Evolutionary conservation across 1,284 basidiomycete genomes (phyloP), one percentile per base, ranked within the genome.

Genomic region (Cystobasidiaceae sp.): DNA sequence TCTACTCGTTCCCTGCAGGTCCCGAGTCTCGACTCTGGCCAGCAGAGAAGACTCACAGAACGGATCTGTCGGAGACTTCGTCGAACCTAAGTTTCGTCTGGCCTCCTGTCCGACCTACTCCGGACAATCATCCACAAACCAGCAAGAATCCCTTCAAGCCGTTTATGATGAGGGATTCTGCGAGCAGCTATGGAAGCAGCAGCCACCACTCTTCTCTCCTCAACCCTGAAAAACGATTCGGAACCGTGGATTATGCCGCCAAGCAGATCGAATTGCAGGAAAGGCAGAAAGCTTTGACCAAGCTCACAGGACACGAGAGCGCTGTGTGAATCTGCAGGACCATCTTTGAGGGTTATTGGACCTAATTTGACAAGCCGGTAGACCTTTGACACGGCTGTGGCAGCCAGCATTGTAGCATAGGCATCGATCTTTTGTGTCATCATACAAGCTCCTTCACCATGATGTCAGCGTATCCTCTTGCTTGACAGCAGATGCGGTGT

Each of bases 231-330:
- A 55, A 55, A n/a, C 51, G 50, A 27, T 50, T 44, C 37, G 52
- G 51, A 0, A 39, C 32, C 1, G 37, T 41, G n/a, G 48, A 51
- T 34, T 50, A 50, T 32, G 19, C 17, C 28, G 50, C 19, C 6
- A 44, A 27, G 44, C 27, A 64, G 21, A 30, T 48, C 21, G 61
- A 64, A n/a, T 7, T 43, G 33, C 27, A 56, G 19, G 61, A 64
- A 27, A 30, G 61, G 34, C 61, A 45, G 34, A 55, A 56, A 30
- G 52, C 61, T 15, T 37, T 55, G 19, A 49, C 34, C 25, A 55
- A 37, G 23, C 41, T 64, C 30, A 64, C 61, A 8, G 51, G 61
- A 4, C 13, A n/a, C 4, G 50, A 52, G 2, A 27, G 44, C 11
- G 41, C 23, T 17, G 21, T 15, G 30, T 30, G 39, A 44, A 13